Percentiles rank a stretch among this genome's conserved stretches.
These are phyloP conservation scores for Massarina eburnea DNA, from an alignment of 2,329 filamentous ascomycete genomes.

Conservation along the genomic window DNA sequence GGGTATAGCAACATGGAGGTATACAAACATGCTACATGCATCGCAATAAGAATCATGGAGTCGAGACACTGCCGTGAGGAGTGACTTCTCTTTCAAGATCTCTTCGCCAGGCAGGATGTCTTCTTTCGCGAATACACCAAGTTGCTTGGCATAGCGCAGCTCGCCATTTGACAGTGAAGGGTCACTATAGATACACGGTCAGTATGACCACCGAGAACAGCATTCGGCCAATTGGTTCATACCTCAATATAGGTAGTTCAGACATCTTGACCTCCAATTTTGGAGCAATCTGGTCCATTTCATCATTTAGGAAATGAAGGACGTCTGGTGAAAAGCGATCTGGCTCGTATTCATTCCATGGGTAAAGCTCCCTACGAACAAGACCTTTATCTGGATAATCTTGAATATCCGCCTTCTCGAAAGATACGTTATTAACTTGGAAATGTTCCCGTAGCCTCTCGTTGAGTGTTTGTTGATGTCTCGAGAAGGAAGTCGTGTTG, in stretches of 20 bases:
- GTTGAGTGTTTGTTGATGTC: conserved; percentile 56
- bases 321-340: conserved; percentile 57
- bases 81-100: conserved; percentile 78
- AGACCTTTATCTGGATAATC: conserved; percentile 69
- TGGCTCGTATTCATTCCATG: conserved; percentile 64
- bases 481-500: conserved; percentile 57
- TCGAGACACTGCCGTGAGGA: conserved; percentile 86
- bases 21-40: conserved; percentile 68
- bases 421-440: conserved; percentile 19
- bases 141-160: conserved; percentile 66
- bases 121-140: conserved; percentile 86
- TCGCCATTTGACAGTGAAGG: conserved; percentile 51
- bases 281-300: conserved; percentile 70
- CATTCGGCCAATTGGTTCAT: background rate
- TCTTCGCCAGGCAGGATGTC: conserved; percentile 76
- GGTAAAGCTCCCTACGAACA: conserved; percentile 66
- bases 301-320: conserved; percentile 69
- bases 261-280: conserved; percentile 80
- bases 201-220: background rate
- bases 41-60: conserved; percentile 87
- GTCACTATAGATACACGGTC: conserved; percentile 5
- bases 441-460: conserved; percentile 25
- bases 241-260: conserved; percentile 67
- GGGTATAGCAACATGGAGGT: background rate
- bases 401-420: conserved; percentile 51